Percentiles rank a stretch among this genome's conserved stretches.
Conservation (phyloP, 129 eudicot genomes). For the Glebionis coronaria region DNA sequence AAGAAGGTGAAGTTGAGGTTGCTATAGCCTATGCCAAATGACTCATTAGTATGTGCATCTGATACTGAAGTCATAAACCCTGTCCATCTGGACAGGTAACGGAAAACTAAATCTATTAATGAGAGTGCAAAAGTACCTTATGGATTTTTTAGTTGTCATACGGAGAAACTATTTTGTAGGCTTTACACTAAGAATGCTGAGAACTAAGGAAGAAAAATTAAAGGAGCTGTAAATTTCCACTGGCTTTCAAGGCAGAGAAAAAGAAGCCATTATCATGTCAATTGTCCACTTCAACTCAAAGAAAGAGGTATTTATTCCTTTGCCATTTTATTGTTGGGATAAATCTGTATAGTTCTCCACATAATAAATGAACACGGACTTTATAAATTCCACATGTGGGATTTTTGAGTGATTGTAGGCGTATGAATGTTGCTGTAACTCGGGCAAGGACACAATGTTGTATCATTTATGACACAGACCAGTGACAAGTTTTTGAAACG, state of each 20-base stretch:
- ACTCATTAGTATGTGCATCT: constrained; percentile 70
- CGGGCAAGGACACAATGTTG: constrained; percentile 97
- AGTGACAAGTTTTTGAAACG: constrained; percentile 86
- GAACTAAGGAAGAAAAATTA: constrained; percentile 67
- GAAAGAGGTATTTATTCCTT: constrained; percentile 57
- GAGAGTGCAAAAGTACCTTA: neutral
- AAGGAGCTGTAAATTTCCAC: constrained; percentile 88
- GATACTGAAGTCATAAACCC: constrained; percentile 92
- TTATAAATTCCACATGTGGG: constrained; percentile 59
- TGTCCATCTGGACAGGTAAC: constrained; percentile 87
- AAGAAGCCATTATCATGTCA: constrained; percentile 91
- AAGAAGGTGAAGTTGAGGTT: constrained; percentile 96
- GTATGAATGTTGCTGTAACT: constrained; percentile 99
- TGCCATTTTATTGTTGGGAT: neutral
- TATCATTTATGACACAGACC: constrained; percentile 73
- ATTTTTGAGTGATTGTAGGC: constrained; percentile 84
- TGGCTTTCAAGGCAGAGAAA: constrained; percentile 97
- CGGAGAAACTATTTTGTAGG: constrained; percentile 43
- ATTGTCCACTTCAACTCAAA: constrained; percentile 96
- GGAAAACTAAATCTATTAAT: neutral
- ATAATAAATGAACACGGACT: neutral
- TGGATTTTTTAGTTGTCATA: neutral
- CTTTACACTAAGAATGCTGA: constrained; percentile 66
- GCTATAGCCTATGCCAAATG: constrained; percentile 91
- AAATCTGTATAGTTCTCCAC: neutral